Base-by-base conservation (phyloP, 192 early-diverging fungal species). In the Radiomyces spectabilis region DNA sequence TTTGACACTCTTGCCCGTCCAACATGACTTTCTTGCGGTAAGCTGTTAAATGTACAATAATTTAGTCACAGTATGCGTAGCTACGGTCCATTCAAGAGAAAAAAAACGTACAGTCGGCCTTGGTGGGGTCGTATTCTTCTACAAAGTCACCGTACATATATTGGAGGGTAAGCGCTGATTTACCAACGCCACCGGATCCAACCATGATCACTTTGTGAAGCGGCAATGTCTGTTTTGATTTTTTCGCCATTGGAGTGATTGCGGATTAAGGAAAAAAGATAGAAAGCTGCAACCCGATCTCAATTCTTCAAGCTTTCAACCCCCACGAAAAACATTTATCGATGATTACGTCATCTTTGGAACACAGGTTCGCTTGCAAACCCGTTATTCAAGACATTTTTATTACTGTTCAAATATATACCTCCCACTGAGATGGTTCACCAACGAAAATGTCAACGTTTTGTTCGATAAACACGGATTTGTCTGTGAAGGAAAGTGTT, bases 101-200 rank as follows among this genome's bases (percentile, higher is more conserved):
- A 25, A 5, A 9, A 30, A 25, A 55, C 59, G 31, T 61, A 61
- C 57, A 86, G 65, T 94, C 91, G 41, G 89, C 91, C 60, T 92
- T 94, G 34, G 91, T 94, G 22, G 91, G 91, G 63, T 94, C 91
- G 71, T 94, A 94, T 63, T 94, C 89, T 71, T 94, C 89, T 46
- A 91, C 85, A 73, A 94, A 94, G 75, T 94, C 89, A 50, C 91
- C 89, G 49, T 92, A 92, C 88, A 91, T 85, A 75, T 85, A 92
- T 68, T 92, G 87, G 25, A 94, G 73, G 0, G 91, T 92, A 30
- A 94, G 63, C 10, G 91, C 91, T 3, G 87, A 89, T 65, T 94
- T 94, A 34, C 91, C 91, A 12, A 94, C 91, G 54, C 89, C 91
- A 53, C 91, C 91, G 19, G 84, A 83, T 24, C 91, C 91, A 27